A percentile compares a stretch with the other conserved stretches of the same genome.
Evolutionary conservation across 78 protist species (phyloP).

Genomic region (Dictyostelium firmibasis): DNA sequence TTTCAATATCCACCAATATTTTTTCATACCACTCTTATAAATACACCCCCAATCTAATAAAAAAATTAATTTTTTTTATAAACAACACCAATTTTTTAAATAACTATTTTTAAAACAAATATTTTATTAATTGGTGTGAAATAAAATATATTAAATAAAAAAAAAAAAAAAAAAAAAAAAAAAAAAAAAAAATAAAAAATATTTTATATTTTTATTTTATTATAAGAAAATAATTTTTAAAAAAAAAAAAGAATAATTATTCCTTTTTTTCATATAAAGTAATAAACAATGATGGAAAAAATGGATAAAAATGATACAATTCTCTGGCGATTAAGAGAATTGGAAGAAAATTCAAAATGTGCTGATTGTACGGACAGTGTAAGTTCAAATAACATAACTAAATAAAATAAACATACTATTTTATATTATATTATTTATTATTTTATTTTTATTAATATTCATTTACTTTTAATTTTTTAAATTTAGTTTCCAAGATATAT

Average conservation of each 20-base stretch:
- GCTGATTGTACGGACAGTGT: conserved; percentile 76
- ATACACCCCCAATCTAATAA: background rate
- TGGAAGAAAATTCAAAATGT: conserved; percentile 62
- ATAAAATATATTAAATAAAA: background rate
- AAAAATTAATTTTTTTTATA: background rate
- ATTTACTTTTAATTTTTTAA: background rate
- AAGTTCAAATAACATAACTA: background rate
- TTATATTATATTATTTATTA: no score
- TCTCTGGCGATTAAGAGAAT: conserved; percentile 44
- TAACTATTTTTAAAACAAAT: background rate
- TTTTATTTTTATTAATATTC: background rate
- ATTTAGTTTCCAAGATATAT: conserved; percentile 64
- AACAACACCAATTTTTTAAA: background rate
- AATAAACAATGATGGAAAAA: conserved; percentile 59
- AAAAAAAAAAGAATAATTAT: background rate
- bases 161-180: background rate
- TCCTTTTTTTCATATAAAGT: background rate
- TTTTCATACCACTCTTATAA: background rate
- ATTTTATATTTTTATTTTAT: background rate
- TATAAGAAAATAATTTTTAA: background rate
- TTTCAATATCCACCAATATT: background rate
- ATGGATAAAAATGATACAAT: conserved; percentile 33
- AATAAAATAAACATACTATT: no score
- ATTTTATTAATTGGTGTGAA: background rate
- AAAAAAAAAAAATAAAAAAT: background rate